Evolutionary conservation across 2,329 filamentous ascomycete genomes (phyloP).

Genomic region (Calonectria hawksworthii): DNA sequence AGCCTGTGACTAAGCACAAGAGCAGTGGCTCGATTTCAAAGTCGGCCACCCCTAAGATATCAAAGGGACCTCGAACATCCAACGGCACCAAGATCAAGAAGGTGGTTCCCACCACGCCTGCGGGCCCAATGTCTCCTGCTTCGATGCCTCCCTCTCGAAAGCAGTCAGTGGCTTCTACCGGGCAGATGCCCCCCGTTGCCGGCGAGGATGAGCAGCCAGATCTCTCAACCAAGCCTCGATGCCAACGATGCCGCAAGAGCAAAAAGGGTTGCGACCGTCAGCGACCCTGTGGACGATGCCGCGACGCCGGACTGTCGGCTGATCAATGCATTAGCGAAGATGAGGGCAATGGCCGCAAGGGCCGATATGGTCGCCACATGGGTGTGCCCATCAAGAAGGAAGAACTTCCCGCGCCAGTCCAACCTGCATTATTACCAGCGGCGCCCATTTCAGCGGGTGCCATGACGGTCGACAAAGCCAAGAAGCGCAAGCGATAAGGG

Average conservation of each 20-base stretch:
- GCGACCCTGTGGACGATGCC: constrained; percentile 93
- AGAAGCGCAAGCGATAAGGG: constrained; percentile 72
- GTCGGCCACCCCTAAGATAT: constrained; percentile 54
- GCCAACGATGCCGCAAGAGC: constrained; percentile 98
- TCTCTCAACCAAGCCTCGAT: constrained; percentile 94
- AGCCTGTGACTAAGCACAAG: constrained; percentile 58
- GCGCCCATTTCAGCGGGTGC: constrained; percentile 58
- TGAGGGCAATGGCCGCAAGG: constrained; percentile 96
- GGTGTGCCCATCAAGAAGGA: constrained; percentile 74
- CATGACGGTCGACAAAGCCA: constrained; percentile 65
- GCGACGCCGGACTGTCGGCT: constrained; percentile 92
- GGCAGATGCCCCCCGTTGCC: constrained; percentile 62
- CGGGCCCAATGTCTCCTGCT: constrained; percentile 71
- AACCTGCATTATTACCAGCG: constrained; percentile 57
- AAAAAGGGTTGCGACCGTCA: constrained; percentile 99
- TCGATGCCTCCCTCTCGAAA: constrained; percentile 83
- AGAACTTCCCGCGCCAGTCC: constrained; percentile 59
- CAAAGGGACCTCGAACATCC: constrained; percentile 58
- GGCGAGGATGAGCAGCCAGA: constrained; percentile 93
- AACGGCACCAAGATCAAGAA: constrained; percentile 66
- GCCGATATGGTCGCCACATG: constrained; percentile 85
- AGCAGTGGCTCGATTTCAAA: constrained; percentile 50
- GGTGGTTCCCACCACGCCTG: constrained; percentile 51
- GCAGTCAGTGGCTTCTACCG: constrained; percentile 76
- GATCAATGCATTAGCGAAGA: constrained; percentile 98